Conservation (phyloP, 768 basidiomycete genomes). For the Tulasnella sp. region DNA sequence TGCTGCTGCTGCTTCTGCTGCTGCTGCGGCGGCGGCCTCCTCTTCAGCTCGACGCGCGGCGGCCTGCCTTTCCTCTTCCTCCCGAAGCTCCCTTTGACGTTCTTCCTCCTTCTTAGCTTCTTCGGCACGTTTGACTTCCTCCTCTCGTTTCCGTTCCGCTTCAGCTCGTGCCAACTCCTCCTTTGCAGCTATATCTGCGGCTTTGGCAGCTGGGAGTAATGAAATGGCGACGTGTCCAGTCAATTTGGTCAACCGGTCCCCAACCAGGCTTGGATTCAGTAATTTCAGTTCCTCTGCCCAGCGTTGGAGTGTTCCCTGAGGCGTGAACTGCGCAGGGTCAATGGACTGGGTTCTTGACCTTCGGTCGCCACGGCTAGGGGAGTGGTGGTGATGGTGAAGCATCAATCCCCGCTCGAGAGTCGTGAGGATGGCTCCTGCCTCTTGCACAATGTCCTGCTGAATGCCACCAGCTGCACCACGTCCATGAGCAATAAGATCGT, state of each 20-base stretch:
- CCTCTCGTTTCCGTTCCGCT: slow-evolving; percentile 49
- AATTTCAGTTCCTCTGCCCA: slow-evolving; percentile 89
- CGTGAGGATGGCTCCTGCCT: slow-evolving; percentile 20
- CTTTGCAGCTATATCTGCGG: slow-evolving; percentile 39
- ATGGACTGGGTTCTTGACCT: slow-evolving; percentile 13
- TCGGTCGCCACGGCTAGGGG: slow-evolving; percentile 15
- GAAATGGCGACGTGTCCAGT: slow-evolving; percentile 66
- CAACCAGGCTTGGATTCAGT: slow-evolving; percentile 67
- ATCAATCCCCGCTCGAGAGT: slow-evolving; percentile 7
- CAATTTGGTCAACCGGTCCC: slow-evolving; percentile 62
- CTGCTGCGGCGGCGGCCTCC: slow-evolving; percentile 32
- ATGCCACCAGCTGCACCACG: slow-evolving; percentile 60
- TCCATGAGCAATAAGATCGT: slow-evolving; percentile 68
- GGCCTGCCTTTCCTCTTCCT: slow-evolving; percentile 23
- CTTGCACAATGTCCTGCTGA: slow-evolving; percentile 63
- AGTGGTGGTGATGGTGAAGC: slow-evolving; percentile 19
- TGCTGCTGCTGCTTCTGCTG: slow-evolving; percentile 43
- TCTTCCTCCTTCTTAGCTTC: slow-evolving; percentile 28
- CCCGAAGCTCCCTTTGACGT: slow-evolving; percentile 19
- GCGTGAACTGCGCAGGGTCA: slow-evolving; percentile 66
- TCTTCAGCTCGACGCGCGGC: slow-evolving; percentile 30
- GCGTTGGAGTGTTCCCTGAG: slow-evolving; percentile 74
- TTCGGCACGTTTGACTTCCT: slow-evolving; percentile 24
- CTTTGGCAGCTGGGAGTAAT: slow-evolving; percentile 68
- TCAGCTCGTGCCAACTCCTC: slow-evolving; percentile 43